phyloP scores from a whole-genome alignment of 371 early-diverging fungal species.

The Mortierella sp. region DNA sequence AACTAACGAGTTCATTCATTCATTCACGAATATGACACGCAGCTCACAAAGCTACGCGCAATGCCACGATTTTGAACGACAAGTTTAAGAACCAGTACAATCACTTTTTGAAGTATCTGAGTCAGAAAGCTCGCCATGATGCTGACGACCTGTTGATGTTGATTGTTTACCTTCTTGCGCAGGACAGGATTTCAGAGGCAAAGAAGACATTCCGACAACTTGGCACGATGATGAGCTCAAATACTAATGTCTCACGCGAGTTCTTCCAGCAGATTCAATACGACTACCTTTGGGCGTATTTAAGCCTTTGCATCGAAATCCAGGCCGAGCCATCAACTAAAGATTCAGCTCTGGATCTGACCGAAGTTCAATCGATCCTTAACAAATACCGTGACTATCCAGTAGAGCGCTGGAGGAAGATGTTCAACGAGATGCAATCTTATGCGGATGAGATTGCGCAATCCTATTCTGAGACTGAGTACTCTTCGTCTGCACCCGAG shows the following conservation, averaged over 20 bases:
- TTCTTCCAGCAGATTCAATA: conserved; percentile 58
- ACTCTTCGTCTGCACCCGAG: background rate
- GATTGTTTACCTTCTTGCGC: conserved; percentile 62
- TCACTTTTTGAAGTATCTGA: conserved; percentile 58
- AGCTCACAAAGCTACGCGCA: conserved; percentile 51
- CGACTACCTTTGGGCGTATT: conserved; percentile 67
- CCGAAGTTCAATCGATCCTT: conserved; percentile 53
- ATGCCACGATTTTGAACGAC: conserved; percentile 56
- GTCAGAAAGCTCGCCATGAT: conserved; percentile 46
- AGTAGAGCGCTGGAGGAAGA: conserved; percentile 60
- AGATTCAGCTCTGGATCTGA: conserved; percentile 45
- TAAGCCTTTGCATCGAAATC: conserved; percentile 61
- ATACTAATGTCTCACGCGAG: background rate
- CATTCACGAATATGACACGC: background rate
- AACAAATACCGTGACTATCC: conserved; percentile 60
- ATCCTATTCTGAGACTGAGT: background rate
- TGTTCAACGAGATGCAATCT: conserved; percentile 59
- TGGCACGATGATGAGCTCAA: conserved; percentile 2
- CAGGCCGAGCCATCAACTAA: conserved; percentile 33
- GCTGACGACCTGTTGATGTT: conserved; percentile 58
- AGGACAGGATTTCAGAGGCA: conserved; percentile 71
- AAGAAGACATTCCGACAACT: conserved; percentile 38
- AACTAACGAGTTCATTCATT: background rate
- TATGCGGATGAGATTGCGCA: conserved; percentile 62
- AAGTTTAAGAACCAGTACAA: conserved; percentile 61